phyloP scores from a whole-genome alignment of 1,284 basidiomycete species.

The Ganoderma lingzhi region DNA sequence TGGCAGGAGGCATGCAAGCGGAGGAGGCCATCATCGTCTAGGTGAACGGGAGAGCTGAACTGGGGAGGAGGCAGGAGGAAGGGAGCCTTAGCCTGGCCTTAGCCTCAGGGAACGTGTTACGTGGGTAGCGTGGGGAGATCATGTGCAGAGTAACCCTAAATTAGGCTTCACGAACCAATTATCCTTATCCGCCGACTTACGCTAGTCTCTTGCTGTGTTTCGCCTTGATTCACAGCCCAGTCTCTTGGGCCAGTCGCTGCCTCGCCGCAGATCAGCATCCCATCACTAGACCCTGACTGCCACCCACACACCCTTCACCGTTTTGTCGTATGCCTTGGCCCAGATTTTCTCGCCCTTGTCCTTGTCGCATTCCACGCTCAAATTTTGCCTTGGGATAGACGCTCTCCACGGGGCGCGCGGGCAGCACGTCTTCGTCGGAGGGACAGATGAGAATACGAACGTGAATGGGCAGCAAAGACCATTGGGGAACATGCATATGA shows the following conservation, averaged over 20 bases:
- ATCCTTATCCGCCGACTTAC: constrained; percentile 23
- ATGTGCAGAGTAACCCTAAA: constrained; percentile 30
- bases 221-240: constrained; percentile 12
- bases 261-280: constrained; percentile 19
- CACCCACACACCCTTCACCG: constrained; percentile 11
- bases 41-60: neutral
- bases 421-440: constrained; percentile 12
- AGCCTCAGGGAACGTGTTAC: no score
- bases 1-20: neutral
- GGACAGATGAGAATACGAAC: constrained; percentile 17
- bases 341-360: neutral
- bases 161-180: constrained; percentile 32
- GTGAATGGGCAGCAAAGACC: constrained; percentile 18
- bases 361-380: neutral
- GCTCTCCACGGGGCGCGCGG: neutral
- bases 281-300: constrained; percentile 9
- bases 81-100: neutral
- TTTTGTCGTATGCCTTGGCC: constrained; percentile 11
- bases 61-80: constrained; percentile 6
- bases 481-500: constrained; percentile 21
- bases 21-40: neutral
- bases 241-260: constrained; percentile 14
- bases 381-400: neutral
- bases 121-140: constrained; percentile 14
- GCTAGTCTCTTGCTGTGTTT: constrained; percentile 18